phyloP scores from a whole-genome alignment of 345 rosid genomes.

The Rhizophora mangle region DNA sequence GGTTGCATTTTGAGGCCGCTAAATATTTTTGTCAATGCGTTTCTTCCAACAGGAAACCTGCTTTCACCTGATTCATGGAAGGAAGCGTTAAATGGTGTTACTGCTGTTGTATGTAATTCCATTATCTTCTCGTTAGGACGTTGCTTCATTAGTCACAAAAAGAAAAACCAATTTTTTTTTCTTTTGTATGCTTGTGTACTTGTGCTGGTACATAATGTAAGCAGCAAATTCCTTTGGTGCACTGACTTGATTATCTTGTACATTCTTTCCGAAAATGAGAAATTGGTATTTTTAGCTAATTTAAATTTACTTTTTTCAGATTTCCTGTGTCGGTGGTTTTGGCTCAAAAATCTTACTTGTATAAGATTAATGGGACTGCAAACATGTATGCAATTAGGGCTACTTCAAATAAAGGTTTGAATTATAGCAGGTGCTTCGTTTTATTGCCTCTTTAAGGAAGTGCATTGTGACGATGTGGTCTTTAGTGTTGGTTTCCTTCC shows the following conservation, averaged over 20 bases:
- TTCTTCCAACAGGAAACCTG: constrained; percentile 55
- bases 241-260: not conserved
- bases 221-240: not conserved
- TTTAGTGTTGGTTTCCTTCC: not conserved
- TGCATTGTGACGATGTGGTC: not conserved
- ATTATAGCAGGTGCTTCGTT: not conserved
- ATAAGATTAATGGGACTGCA: constrained; percentile 93
- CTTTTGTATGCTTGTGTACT: not conserved
- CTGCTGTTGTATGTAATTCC: constrained; percentile 67
- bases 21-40: constrained; percentile 3
- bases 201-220: not conserved
- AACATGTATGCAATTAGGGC: constrained; percentile 87
- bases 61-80: constrained; percentile 75
- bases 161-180: not conserved
- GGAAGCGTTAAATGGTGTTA: constrained; percentile 78
- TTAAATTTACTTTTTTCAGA: constrained; percentile 39
- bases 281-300: constrained; percentile 18
- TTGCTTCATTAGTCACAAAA: not conserved
- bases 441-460: not conserved
- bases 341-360: constrained; percentile 91
- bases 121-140: not conserved
- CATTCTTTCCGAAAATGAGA: constrained; percentile 9
- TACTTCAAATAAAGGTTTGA: constrained; percentile 77
- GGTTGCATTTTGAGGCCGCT: constrained; percentile 8
- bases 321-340: constrained; percentile 96